Base-by-base conservation (phyloP, 305 asterid species). In the Fraxinus sp. region DNA sequence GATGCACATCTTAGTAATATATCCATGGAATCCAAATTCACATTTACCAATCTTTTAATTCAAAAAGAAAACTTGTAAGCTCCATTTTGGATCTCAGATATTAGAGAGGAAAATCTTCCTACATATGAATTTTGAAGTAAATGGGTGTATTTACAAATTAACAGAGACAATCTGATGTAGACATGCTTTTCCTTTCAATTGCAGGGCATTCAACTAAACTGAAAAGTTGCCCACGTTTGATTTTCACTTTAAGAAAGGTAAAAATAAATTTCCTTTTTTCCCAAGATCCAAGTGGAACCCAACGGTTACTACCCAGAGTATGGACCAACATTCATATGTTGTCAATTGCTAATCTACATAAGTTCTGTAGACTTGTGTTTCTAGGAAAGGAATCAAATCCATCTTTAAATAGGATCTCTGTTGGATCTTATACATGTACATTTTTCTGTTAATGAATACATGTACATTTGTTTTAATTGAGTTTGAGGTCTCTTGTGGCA, bases 51-150 rank as follows among this genome's bases (percentile, higher is more conserved):
- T 35, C 68, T 37, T 79, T 33, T 79, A 49, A 22, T 26, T 37
- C 41, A 64, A 41, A 79, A 71, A 71, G 76, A 71, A 11, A 71
- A 68, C 75, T 68, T 28, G 75, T 28, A 68, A 68, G 33, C 37
- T 11, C 20, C n/a, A 68, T 68, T 28, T 28, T 68, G 37, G 75
- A 66, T 68, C 37, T 26, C 18, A 2, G 37, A 11, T 68, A 13
- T 11, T 68, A 59, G 70, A 59, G 20, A 68, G 75, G 20, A 32
- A 14, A 71, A 71, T 71, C 41, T 71, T 13, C 43, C 7, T 33
- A 32, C 43, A 30, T 14, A 14, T 30, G 43, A 70, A 13, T 11
- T 5, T 32, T 30, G 10, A 14, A 70, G 39, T 70, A 28, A 70
- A 70, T 30, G 35, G 36, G 3, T n/a, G 22, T 14, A 20, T 6